Conservation (phyloP, 2,329 filamentous ascomycete genomes). For the Aspergillus alliaceus region DNA sequence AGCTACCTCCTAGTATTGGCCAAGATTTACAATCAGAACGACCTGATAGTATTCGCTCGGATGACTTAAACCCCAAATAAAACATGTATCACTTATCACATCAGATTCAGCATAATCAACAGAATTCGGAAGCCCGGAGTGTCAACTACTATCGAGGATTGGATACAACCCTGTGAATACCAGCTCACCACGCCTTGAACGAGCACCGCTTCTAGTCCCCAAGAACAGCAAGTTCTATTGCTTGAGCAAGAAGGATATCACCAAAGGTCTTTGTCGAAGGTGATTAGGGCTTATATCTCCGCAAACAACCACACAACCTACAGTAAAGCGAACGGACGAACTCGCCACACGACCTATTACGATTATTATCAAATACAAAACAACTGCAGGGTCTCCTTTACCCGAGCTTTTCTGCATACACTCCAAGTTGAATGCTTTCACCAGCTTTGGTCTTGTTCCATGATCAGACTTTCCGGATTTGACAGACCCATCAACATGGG, state of each 20-base stretch:
- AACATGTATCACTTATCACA: conserved; percentile 9
- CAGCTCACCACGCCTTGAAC: conserved; percentile 7
- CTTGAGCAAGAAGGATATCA: not conserved
- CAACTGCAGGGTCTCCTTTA: not conserved
- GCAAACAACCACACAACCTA: not conserved
- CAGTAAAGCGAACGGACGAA: not conserved
- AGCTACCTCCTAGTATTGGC: conserved; percentile 16
- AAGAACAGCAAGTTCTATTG: conserved; percentile 7
- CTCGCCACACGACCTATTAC: not conserved
- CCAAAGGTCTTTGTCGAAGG: conserved; percentile 3
- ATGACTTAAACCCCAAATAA: too few species aligned
- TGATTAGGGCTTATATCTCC: conserved; percentile 3
- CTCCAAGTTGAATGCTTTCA: conserved; percentile 14
- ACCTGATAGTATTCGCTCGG: too few species aligned
- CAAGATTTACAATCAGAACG: not conserved
- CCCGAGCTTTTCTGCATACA: conserved; percentile 5
- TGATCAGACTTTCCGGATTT: conserved; percentile 15
- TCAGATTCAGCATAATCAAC: conserved; percentile 4
- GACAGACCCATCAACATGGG: not conserved
- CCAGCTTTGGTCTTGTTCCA: conserved; percentile 12
- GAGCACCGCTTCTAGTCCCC: conserved; percentile 8
- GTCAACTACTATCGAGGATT: conserved; percentile 4
- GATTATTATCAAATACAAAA: conserved; percentile 12
- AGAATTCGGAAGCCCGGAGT: not conserved
- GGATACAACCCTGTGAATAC: conserved; percentile 12